Evolutionary conservation across 129 eudicot species (phyloP).

Genomic region (Ambrosia trifida): DNA sequence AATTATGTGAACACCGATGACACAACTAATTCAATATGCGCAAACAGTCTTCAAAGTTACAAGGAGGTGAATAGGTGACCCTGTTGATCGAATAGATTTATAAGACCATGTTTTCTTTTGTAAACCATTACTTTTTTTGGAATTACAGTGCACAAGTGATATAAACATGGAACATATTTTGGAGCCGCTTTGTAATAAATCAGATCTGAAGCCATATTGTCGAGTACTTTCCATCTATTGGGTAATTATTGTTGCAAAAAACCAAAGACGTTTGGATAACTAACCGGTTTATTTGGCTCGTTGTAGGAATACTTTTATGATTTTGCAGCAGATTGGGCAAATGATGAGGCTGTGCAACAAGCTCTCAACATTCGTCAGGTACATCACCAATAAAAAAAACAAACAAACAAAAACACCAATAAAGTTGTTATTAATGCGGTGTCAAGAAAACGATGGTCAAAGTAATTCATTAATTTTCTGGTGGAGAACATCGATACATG

Average conservation of each 20-base stretch:
- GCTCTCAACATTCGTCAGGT: conserved; percentile 38
- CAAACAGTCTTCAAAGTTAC: conserved; percentile 23
- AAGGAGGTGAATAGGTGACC: too few relatives aligned
- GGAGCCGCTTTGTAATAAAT: conserved; percentile 40
- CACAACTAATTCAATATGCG: conserved; percentile 24
- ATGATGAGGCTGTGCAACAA: conserved; percentile 34
- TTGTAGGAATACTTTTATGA: conserved; percentile 29
- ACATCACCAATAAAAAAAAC: too few relatives aligned
- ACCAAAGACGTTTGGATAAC: too few relatives aligned
- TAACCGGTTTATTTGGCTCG: not conserved
- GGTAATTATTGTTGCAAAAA: too few relatives aligned
- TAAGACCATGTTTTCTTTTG: not conserved
- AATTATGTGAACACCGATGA: conserved; percentile 17
- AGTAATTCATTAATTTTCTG: too few relatives aligned
- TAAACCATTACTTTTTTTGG: not conserved
- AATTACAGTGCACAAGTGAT: conserved; percentile 32
- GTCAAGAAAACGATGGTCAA: too few relatives aligned
- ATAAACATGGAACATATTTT: conserved; percentile 34
- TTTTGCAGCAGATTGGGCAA: conserved; percentile 34
- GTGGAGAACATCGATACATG: too few relatives aligned
- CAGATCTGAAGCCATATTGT: conserved; percentile 35
- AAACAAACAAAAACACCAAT: too few relatives aligned
- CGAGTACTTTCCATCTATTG: conserved; percentile 21
- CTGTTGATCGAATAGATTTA: not conserved
- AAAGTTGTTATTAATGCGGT: too few relatives aligned